Conservation (phyloP, 2,329 filamentous ascomycete species). For the Neopestalotiopsis sp. region DNA sequence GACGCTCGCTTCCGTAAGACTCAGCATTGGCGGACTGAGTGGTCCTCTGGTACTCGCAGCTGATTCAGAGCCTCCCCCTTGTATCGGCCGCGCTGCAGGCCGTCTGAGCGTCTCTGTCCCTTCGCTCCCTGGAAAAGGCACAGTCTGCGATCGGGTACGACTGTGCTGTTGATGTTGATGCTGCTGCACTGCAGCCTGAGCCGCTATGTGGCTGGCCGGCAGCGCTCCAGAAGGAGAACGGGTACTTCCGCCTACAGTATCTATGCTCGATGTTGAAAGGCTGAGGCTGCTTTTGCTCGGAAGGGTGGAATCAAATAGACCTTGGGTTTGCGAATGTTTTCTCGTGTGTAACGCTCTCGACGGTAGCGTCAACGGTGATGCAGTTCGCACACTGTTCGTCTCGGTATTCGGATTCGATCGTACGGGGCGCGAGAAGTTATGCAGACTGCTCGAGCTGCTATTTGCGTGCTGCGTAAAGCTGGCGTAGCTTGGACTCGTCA, state of each 20-base stretch:
- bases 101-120: conserved; percentile 51
- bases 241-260: conserved; percentile 23
- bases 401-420: conserved; percentile 37
- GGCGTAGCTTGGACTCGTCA: conserved; percentile 53
- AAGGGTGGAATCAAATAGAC: conserved; percentile 76
- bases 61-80: conserved; percentile 31
- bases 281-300: conserved; percentile 66
- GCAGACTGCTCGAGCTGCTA: conserved; percentile 53
- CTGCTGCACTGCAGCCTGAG: conserved; percentile 74
- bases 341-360: conserved; percentile 44
- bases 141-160: conserved; percentile 77
- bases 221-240: conserved; percentile 44
- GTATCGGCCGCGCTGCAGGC: conserved; percentile 30
- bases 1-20: conserved; percentile 68
- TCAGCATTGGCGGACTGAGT: conserved; percentile 66
- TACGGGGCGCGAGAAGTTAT: conserved; percentile 65
- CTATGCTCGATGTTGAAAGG: conserved; percentile 54
- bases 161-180: conserved; percentile 45
- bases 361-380: conserved; percentile 50
- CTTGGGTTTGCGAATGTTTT: conserved; percentile 76
- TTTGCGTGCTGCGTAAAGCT: conserved; percentile 54
- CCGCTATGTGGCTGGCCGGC: conserved; percentile 78
- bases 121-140: conserved; percentile 60
- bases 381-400: conserved; percentile 41
- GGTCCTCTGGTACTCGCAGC: conserved; percentile 46